Percentiles rank a stretch among this genome's conserved stretches.
Conservation (phyloP, 75 land plant genomes). For the Pinus tabuliformis region DNA sequence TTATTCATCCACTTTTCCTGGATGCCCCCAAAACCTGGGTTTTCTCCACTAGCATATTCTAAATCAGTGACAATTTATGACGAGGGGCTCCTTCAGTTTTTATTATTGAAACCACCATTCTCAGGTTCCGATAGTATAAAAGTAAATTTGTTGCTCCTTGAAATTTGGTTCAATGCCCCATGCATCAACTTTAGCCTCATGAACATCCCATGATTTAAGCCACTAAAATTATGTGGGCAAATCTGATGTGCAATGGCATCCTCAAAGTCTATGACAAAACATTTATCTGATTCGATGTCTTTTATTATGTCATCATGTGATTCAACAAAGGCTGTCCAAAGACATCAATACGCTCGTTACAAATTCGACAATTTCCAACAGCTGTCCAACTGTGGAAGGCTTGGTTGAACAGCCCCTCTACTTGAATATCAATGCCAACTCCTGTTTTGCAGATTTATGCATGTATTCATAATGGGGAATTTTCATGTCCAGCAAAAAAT, state of each 20-base stretch:
- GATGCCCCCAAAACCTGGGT: no score
- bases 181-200: slow-evolving; percentile 20
- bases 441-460: background rate
- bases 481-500: slow-evolving; percentile 8
- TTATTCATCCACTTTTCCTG: no score
- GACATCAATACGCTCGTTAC: slow-evolving; percentile 21
- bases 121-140: no score
- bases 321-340: slow-evolving; percentile 10
- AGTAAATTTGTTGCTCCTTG: background rate
- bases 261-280: slow-evolving; percentile 28
- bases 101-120: no score
- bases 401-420: slow-evolving; percentile 8
- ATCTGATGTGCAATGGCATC: slow-evolving; percentile 17
- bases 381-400: slow-evolving; percentile 11
- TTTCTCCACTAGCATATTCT: no score
- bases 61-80: no score
- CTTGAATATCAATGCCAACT: slow-evolving; percentile 22
- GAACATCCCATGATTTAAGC: slow-evolving; percentile 12
- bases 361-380: slow-evolving; percentile 13
- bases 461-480: slow-evolving; percentile 6
- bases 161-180: slow-evolving; percentile 16
- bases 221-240: background rate
- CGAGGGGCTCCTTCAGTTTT: no score
- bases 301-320: slow-evolving; percentile 24
- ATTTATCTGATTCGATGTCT: slow-evolving; percentile 14